Percentiles rank a stretch among this genome's conserved stretches.
These are phyloP conservation scores for Kwoniella europaea DNA, from an alignment of 768 basidiomycete genomes.

Conservation along the genomic window DNA sequence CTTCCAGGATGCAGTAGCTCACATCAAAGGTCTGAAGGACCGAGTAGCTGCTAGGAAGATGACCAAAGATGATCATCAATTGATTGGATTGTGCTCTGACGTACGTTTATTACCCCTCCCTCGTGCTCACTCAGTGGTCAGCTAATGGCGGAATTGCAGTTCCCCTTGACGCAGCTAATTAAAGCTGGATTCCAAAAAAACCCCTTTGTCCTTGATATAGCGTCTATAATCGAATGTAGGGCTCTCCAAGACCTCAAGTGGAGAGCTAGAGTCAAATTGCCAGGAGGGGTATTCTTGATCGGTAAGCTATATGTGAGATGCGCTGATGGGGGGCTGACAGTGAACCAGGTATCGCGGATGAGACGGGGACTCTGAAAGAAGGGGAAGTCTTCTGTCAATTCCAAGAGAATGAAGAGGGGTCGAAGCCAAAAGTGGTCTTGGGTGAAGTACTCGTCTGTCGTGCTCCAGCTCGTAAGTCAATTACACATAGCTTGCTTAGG, in stretches of 20 bases:
- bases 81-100: slow-evolving; percentile 41
- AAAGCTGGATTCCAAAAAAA: slow-evolving; percentile 50
- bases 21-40: slow-evolving; percentile 40
- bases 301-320: slow-evolving; percentile 31
- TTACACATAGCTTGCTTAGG: background rate
- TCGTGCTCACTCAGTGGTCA: background rate
- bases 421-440: slow-evolving; percentile 33
- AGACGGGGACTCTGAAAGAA: slow-evolving; percentile 46
- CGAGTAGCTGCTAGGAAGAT: slow-evolving; percentile 30
- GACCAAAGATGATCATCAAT: slow-evolving; percentile 37
- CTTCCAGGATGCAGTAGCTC: slow-evolving; percentile 47
- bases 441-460: slow-evolving; percentile 49
- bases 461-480: slow-evolving; percentile 52
- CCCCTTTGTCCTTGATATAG: slow-evolving; percentile 50
- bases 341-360: slow-evolving; percentile 52
- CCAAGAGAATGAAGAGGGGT: slow-evolving; percentile 43
- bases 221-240: slow-evolving; percentile 50
- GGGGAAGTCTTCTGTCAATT: slow-evolving; percentile 56
- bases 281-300: slow-evolving; percentile 54
- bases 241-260: slow-evolving; percentile 56
- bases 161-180: slow-evolving; percentile 47
- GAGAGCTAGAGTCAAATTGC: slow-evolving; percentile 50
- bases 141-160: slow-evolving; percentile 29
- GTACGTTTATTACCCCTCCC: slow-evolving; percentile 4
- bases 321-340: background rate